Evolutionary conservation across 108 stramenopile genomes (phyloP).

Genomic region (Chaetoceros muelleri): DNA sequence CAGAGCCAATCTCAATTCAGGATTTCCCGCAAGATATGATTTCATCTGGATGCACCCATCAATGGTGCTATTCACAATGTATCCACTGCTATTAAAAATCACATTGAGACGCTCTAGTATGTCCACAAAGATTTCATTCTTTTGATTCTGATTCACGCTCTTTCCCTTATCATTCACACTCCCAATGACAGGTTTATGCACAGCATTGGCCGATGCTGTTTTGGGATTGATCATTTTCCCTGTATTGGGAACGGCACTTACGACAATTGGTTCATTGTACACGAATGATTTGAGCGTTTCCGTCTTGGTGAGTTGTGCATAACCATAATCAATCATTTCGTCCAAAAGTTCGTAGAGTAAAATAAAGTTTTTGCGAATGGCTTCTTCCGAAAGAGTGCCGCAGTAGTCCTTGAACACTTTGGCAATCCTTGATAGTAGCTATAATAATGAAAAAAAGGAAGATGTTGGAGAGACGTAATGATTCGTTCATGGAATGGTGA

Average conservation of each 20-base stretch:
- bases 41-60: slow-evolving; percentile 99
- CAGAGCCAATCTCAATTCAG: slow-evolving; percentile 93
- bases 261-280: slow-evolving; percentile 97
- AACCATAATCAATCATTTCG: slow-evolving; percentile 98
- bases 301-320: slow-evolving; percentile 94
- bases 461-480: neutral
- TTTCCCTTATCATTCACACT: slow-evolving; percentile 66
- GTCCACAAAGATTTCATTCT: slow-evolving; percentile 99
- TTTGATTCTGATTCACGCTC: slow-evolving; percentile 49
- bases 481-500: slow-evolving; percentile 1
- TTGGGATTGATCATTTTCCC: slow-evolving; percentile 88
- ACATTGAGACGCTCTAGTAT: slow-evolving; percentile 97
- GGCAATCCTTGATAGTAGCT: slow-evolving; percentile 95
- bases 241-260: slow-evolving; percentile 63
- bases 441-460: slow-evolving; percentile 17
- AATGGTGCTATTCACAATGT: slow-evolving; percentile 95
- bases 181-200: slow-evolving; percentile 92
- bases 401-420: slow-evolving; percentile 99
- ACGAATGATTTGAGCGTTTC: slow-evolving; percentile 95
- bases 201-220: slow-evolving; percentile 90
- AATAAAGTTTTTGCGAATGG: slow-evolving; percentile 98
- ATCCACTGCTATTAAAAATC: slow-evolving; percentile 95
- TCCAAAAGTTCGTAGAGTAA: slow-evolving; percentile 98
- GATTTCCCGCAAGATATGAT: slow-evolving; percentile 90
- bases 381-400: slow-evolving; percentile 94